Conservation (phyloP, 2,329 filamentous ascomycete species). For the Fusarium sp. region DNA sequence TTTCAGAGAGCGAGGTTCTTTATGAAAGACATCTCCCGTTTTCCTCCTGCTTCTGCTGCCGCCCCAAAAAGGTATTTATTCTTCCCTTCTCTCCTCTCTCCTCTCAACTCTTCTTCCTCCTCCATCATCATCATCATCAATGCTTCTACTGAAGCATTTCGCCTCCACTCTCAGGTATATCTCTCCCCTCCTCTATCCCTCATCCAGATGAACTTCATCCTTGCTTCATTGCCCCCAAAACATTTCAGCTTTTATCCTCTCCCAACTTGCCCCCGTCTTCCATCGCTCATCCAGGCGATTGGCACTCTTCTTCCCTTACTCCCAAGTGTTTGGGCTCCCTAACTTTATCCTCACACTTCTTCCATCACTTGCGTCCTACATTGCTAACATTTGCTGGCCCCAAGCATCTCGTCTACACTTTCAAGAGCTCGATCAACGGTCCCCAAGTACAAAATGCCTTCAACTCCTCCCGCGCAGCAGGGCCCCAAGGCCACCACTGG, state of each 20-base stretch:
- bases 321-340: too few species aligned
- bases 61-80: not conserved
- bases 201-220: not conserved
- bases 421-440: too few species aligned
- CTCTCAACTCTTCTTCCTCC: not conserved
- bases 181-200: not conserved
- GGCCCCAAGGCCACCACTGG: too few species aligned
- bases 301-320: too few species aligned
- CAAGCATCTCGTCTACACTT: too few species aligned
- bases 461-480: too few species aligned
- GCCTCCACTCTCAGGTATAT: not conserved
- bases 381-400: too few species aligned
- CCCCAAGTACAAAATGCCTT: too few species aligned
- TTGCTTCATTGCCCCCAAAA: not conserved
- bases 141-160: not conserved
- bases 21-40: not conserved
- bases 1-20: not conserved
- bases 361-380: too few species aligned
- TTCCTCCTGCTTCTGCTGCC: not conserved
- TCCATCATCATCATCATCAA: not conserved
- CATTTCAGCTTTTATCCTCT: not conserved
- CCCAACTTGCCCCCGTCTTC: not conserved
- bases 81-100: not conserved
- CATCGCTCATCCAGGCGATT: not conserved
- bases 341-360: too few species aligned